Evolutionary conservation across 2,329 filamentous ascomycete species (phyloP).

Genomic region (Berkeleyomyces rouxiae): DNA sequence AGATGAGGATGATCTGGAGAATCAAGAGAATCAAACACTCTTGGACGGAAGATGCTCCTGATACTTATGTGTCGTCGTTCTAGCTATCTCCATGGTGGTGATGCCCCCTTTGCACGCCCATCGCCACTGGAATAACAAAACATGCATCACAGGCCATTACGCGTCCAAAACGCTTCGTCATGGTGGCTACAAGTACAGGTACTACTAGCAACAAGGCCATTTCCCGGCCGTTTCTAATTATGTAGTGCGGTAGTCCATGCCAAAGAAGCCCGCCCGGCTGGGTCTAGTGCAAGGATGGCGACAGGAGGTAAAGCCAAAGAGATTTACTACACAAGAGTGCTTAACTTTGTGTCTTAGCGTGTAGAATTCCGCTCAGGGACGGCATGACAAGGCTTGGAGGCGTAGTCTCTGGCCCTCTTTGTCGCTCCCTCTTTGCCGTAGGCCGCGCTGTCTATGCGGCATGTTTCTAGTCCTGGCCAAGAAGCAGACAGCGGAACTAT

Average conservation of each 20-base stretch:
- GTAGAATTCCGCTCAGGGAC: not conserved
- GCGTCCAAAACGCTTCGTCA: conserved; percentile 2
- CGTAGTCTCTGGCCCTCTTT: not conserved
- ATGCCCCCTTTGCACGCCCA: not conserved
- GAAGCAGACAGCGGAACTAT: not conserved
- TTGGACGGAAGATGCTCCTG: not conserved
- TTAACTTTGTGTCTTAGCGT: not conserved
- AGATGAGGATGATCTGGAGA: not conserved
- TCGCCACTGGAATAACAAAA: not conserved
- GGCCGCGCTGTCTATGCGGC: too few species aligned
- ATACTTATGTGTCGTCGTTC: conserved; percentile 9
- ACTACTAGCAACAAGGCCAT: not conserved
- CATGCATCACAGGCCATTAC: not conserved
- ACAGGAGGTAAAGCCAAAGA: not conserved
- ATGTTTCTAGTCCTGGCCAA: not conserved
- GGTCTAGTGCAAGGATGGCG: not conserved
- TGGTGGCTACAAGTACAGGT: not conserved
- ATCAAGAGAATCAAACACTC: not conserved
- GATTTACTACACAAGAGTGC: too few species aligned
- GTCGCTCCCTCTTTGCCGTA: too few species aligned
- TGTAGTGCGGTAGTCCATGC: too few species aligned
- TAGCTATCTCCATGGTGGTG: not conserved
- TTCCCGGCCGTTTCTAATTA: not conserved
- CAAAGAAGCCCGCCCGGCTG: not conserved
- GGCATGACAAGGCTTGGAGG: not conserved